phyloP scores from a whole-genome alignment of 1,139 yeast genomes.

The Debaryomyces udenii region DNA sequence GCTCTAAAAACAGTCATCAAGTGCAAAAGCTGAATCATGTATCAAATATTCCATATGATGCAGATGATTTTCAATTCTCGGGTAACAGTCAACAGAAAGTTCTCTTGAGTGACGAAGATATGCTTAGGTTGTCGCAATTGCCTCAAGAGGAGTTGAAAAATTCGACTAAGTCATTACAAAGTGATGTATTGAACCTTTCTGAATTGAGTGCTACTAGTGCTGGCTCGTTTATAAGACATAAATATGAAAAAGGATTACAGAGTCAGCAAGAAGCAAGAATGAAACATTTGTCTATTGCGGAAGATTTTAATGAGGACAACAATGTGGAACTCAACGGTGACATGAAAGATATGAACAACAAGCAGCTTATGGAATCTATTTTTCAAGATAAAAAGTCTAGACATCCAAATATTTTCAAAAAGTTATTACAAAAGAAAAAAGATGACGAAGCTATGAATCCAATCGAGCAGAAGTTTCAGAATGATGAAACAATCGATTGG shows the following conservation, averaged over 20 bases:
- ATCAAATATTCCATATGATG: conserved; percentile 36
- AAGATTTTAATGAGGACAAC: conserved; percentile 19
- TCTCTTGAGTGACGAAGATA: conserved; percentile 33
- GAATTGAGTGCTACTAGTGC: conserved; percentile 90
- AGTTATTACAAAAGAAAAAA: conserved; percentile 45
- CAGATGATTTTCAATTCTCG: conserved; percentile 41
- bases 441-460: conserved; percentile 33
- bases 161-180: conserved; percentile 47
- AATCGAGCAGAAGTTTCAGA: conserved; percentile 39
- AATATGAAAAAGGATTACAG: conserved; percentile 47
- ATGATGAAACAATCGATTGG: conserved; percentile 44
- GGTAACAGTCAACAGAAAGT: conserved; percentile 23
- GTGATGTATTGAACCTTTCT: conserved; percentile 53
- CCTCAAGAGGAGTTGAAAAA: conserved; percentile 45
- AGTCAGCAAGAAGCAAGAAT: conserved; percentile 26
- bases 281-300: conserved; percentile 24
- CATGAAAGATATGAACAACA: conserved; percentile 26
- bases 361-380: conserved; percentile 41
- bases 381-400: conserved; percentile 50
- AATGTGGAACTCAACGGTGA: conserved; percentile 23
- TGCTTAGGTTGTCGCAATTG: conserved; percentile 31
- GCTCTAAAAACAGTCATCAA: conserved; percentile 1
- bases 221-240: conserved; percentile 79
- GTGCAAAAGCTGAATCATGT: conserved; percentile 5
- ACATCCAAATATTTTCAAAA: conserved; percentile 58